Conservation (phyloP, 2,329 filamentous ascomycete genomes). For the Colletotrichum costaricense region DNA sequence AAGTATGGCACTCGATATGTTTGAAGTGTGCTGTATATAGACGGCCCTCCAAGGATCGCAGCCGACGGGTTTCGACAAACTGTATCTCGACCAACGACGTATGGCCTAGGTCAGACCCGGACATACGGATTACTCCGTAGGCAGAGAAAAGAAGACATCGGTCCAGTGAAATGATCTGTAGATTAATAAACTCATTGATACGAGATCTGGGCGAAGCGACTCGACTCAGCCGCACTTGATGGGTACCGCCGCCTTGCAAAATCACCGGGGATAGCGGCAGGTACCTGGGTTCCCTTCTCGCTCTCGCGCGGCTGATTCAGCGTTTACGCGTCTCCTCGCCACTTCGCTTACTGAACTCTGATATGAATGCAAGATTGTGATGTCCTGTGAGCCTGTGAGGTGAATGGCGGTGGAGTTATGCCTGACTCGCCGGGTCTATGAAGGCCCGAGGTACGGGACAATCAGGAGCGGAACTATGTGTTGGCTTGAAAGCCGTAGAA, state of each 20-base stretch:
- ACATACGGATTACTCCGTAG: too few relatives aligned
- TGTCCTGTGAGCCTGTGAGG: not conserved
- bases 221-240: not conserved
- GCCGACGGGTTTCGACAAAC: not conserved
- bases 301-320: not conserved
- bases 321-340: not conserved
- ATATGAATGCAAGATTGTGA: not conserved
- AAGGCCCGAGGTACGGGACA: not conserved
- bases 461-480: not conserved
- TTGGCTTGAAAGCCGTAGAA: not conserved
- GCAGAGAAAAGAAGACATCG: not conserved
- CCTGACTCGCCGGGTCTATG: not conserved
- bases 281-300: not conserved
- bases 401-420: not conserved
- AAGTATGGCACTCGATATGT: not conserved
- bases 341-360: not conserved
- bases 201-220: not conserved
- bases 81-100: not conserved
- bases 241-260: not conserved
- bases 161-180: not conserved
- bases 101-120: not conserved
- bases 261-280: not conserved
- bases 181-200: not conserved
- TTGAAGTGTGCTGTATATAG: not conserved
- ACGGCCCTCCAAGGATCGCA: not conserved